These are phyloP conservation scores for Rhizophlyctis rosea DNA, from an alignment of 192 early-diverging fungal species.

Conservation along the genomic window DNA sequence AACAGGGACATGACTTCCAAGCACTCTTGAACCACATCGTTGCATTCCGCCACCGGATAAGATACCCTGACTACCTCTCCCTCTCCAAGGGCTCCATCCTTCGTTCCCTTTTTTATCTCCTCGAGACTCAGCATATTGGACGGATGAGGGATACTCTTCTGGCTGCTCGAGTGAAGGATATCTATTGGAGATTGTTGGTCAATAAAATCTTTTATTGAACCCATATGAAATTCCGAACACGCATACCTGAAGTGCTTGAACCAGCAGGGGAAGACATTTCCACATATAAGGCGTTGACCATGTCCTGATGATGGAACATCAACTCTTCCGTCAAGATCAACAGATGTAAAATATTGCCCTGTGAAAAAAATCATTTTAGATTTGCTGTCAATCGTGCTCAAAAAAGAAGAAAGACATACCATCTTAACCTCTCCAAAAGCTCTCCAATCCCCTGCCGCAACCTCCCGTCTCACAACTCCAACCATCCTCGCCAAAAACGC, in stretches of 20 bases:
- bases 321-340: constrained; percentile 37
- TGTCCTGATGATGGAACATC: constrained; percentile 43
- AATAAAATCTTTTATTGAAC: no score
- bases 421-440: constrained; percentile 25
- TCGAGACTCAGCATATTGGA: constrained; percentile 1
- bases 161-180: neutral
- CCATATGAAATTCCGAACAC: no score
- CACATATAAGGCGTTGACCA: constrained; percentile 26
- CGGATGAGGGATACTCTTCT: neutral
- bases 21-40: constrained; percentile 35
- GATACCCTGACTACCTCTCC: constrained; percentile 31
- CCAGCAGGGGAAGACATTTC: constrained; percentile 17
- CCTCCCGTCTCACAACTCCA: constrained; percentile 19
- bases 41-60: constrained; percentile 40
- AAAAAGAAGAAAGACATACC: constrained; percentile 20
- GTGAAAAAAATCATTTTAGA: neutral
- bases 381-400: no score
- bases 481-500: constrained; percentile 22
- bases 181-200: neutral
- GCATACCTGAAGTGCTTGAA: no score
- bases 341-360: constrained; percentile 41
- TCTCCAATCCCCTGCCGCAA: constrained; percentile 19
- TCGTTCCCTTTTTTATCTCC: neutral
- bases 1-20: constrained; percentile 27
- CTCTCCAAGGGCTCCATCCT: neutral